A percentile compares a stretch with the other conserved stretches of the same genome.
Conservation (phyloP, 2,329 filamentous ascomycete species). For the Ophiostoma tasmaniense region DNA sequence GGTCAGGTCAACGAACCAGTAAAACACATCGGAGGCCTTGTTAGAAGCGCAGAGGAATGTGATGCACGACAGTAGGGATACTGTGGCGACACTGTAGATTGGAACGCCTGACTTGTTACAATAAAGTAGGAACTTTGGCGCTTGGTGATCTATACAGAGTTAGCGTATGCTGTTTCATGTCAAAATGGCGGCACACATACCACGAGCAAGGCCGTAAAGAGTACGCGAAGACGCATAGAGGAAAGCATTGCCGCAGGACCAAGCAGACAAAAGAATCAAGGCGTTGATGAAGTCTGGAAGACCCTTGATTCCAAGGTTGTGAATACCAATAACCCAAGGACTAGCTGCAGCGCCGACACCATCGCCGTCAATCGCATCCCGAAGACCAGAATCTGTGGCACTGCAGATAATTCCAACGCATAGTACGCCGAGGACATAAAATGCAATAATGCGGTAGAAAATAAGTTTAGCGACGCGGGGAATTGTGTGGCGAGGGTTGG, state of each 20-base stretch:
- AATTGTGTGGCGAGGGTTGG: slow-evolving; percentile 58
- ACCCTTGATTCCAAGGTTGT: slow-evolving; percentile 57
- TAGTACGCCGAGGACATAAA: slow-evolving; percentile 58
- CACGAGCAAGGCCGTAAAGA: slow-evolving; percentile 33
- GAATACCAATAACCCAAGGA: slow-evolving; percentile 62
- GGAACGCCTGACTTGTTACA: slow-evolving; percentile 31
- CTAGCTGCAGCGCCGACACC: slow-evolving; percentile 38
- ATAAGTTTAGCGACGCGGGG: slow-evolving; percentile 60
- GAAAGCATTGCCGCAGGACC: slow-evolving; percentile 54
- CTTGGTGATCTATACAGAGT: slow-evolving; percentile 27
- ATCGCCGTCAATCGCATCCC: slow-evolving; percentile 31
- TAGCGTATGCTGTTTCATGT: not conserved
- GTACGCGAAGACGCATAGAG: slow-evolving; percentile 38
- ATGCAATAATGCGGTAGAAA: slow-evolving; percentile 60
- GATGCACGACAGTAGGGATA: slow-evolving; percentile 28
- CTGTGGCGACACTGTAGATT: slow-evolving; percentile 30
- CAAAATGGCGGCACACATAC: not conserved
- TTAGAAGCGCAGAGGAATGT: slow-evolving; percentile 33
- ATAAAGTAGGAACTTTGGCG: slow-evolving; percentile 31
- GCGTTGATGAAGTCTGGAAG: slow-evolving; percentile 61
- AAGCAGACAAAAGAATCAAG: slow-evolving; percentile 48
- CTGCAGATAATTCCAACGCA: slow-evolving; percentile 60
- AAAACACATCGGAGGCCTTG: slow-evolving; percentile 31
- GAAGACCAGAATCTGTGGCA: slow-evolving; percentile 41
- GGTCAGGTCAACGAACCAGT: slow-evolving; percentile 35